Conservation (phyloP, 805 yeast species). For the Metschnikowia aberdeeniae region DNA sequence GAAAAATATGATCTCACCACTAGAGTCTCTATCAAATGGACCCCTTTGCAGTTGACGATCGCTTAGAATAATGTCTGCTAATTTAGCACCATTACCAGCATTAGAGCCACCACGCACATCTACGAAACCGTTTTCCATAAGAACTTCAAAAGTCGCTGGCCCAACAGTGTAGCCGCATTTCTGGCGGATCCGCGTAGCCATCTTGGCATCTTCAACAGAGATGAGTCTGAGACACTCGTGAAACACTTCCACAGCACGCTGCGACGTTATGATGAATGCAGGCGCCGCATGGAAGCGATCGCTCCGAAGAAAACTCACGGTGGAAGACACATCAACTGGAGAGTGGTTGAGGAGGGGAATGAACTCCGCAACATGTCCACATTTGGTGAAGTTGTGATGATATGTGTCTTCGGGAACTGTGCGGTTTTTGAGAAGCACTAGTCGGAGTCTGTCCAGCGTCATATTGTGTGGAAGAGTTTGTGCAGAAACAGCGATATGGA, state of each 20-base stretch:
- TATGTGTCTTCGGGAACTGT: slow-evolving; percentile 71
- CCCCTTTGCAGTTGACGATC: slow-evolving; percentile 22
- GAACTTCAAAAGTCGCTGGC: slow-evolving; percentile 70
- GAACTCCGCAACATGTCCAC: slow-evolving; percentile 46
- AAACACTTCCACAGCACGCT: slow-evolving; percentile 83
- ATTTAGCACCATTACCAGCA: slow-evolving; percentile 76
- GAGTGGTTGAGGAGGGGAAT: slow-evolving; percentile 72
- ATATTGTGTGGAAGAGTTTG: neutral
- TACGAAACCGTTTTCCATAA: slow-evolving; percentile 58
- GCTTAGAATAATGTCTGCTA: slow-evolving; percentile 59
- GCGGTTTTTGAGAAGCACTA: slow-evolving; percentile 65
- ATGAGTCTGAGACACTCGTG: slow-evolving; percentile 39
- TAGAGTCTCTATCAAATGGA: neutral
- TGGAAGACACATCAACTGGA: slow-evolving; percentile 44
- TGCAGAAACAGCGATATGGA: too few species aligned
- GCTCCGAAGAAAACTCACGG: slow-evolving; percentile 43
- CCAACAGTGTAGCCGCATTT: slow-evolving; percentile 84
- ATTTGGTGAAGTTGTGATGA: slow-evolving; percentile 37
- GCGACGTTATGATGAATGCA: slow-evolving; percentile 76
- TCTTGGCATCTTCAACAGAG: slow-evolving; percentile 10
- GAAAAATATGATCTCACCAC: slow-evolving; percentile 52
- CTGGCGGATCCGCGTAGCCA: slow-evolving; percentile 25
- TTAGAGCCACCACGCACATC: slow-evolving; percentile 66
- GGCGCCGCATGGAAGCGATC: slow-evolving; percentile 36
- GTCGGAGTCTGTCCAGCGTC: slow-evolving; percentile 6